Evolutionary conservation across 2,329 filamentous ascomycete genomes (phyloP).

Genomic region (Aspergillus sergii): DNA sequence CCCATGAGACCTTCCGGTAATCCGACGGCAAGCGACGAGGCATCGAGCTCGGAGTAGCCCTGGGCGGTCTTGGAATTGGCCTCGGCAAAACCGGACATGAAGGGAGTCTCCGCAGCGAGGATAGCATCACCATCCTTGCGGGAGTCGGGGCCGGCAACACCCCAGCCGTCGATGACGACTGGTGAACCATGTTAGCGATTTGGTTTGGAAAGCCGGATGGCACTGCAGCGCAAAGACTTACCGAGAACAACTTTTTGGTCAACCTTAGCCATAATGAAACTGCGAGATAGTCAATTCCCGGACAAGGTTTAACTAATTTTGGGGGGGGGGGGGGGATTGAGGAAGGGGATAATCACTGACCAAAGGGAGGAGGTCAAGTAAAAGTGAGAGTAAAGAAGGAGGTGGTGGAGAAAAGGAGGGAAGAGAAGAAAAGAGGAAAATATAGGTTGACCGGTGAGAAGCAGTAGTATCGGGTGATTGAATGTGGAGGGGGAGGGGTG

Average conservation of each 20-base stretch:
- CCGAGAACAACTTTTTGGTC: slow-evolving; percentile 71
- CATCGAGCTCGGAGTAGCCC: slow-evolving; percentile 90
- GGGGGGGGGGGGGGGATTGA: neutral
- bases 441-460: slow-evolving; percentile 31
- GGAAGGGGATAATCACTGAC: slow-evolving; percentile 2
- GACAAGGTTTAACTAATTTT: slow-evolving; percentile 12
- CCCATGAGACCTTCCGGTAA: slow-evolving; percentile 97
- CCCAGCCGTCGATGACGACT: slow-evolving; percentile 99
- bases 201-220: slow-evolving; percentile 24
- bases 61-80: slow-evolving; percentile 70
- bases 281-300: slow-evolving; percentile 27
- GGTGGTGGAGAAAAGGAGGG: slow-evolving; percentile 9
- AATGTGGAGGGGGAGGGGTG: slow-evolving; percentile 30
- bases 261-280: slow-evolving; percentile 63
- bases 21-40: slow-evolving; percentile 92
- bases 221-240: slow-evolving; percentile 45
- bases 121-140: slow-evolving; percentile 93
- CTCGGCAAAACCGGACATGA: slow-evolving; percentile 83
- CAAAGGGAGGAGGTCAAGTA: slow-evolving; percentile 5
- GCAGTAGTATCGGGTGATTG: slow-evolving; percentile 8
- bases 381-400: slow-evolving; percentile 11
- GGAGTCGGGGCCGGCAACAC: slow-evolving; percentile 77
- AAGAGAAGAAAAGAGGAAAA: slow-evolving; percentile 18
- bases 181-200: slow-evolving; percentile 34
- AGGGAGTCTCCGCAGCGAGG: slow-evolving; percentile 85